phyloP scores from a whole-genome alignment of 176 grass and related monocot genomes.

The Carex myosuroides region DNA sequence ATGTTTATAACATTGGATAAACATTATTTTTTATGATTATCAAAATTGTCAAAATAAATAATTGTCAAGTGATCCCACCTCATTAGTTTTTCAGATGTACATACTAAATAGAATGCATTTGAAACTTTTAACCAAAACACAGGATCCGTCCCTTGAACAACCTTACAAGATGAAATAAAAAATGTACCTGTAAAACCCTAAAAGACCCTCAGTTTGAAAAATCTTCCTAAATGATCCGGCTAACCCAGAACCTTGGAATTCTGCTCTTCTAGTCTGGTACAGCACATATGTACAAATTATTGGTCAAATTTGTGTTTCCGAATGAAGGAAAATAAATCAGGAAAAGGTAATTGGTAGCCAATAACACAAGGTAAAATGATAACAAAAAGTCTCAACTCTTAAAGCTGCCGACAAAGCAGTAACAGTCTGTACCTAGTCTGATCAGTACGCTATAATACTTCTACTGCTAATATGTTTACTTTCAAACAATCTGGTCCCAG shows the following conservation, averaged over 20 bases:
- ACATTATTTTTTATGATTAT: background rate
- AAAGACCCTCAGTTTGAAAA: constrained; percentile 71
- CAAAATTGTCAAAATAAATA: background rate
- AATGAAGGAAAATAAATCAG: background rate
- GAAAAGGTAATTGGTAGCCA: constrained; percentile 2
- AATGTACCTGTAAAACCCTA: constrained; percentile 88
- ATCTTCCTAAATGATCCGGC: constrained; percentile 77
- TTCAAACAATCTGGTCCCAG: background rate
- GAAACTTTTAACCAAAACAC: background rate
- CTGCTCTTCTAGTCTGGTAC: constrained; percentile 80
- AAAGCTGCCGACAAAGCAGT: background rate
- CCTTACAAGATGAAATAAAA: constrained; percentile 4
- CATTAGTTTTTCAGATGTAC: background rate
- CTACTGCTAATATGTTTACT: background rate
- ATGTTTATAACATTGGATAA: background rate
- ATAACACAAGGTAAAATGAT: background rate
- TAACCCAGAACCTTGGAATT: constrained; percentile 76
- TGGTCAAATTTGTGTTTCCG: background rate
- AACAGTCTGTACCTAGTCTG: background rate
- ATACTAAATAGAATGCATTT: background rate
- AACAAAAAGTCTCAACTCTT: background rate
- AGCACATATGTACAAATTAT: background rate
- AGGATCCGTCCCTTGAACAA: background rate
- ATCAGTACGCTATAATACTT: background rate
- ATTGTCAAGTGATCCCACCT: background rate